Evolutionary conservation across 163 green algal genomes (phyloP).

Genomic region (Chlamydomonas reinhardtii): DNA sequence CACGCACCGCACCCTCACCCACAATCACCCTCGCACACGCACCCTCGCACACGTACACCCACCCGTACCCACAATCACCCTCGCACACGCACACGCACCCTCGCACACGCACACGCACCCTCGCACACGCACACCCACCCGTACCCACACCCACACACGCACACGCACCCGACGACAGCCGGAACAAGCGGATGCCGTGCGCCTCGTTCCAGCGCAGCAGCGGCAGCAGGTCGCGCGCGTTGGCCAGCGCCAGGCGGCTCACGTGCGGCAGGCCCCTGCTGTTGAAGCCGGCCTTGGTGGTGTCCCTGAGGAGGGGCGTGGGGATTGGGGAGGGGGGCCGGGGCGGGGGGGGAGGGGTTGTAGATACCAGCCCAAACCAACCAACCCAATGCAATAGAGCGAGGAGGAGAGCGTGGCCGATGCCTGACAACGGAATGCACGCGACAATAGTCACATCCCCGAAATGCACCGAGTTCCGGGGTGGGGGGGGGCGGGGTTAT

Average conservation of each 20-base stretch:
- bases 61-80: too few relatives aligned
- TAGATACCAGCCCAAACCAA: too few relatives aligned
- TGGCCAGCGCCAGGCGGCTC: constrained; percentile 64
- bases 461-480: too few relatives aligned
- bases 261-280: constrained; percentile 60
- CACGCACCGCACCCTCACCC: too few relatives aligned
- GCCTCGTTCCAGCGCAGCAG: constrained; percentile 73
- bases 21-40: too few relatives aligned
- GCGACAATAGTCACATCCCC: too few relatives aligned
- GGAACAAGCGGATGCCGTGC: constrained; percentile 74
- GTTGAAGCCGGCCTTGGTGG: constrained; percentile 54
- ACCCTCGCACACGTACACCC: too few relatives aligned
- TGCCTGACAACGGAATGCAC: not conserved
- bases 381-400: too few relatives aligned
- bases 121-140: not conserved
- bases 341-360: not conserved
- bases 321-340: not conserved
- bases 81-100: not conserved
- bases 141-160: not conserved
- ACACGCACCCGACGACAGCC: constrained; percentile 51
- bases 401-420: too few relatives aligned
- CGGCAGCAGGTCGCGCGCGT: constrained; percentile 64
- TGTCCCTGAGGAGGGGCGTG: constrained; percentile 54
- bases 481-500: too few relatives aligned
- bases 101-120: not conserved